phyloP scores from a whole-genome alignment of 768 basidiomycete genomes.

The Macrolepiota fuliginosa region DNA sequence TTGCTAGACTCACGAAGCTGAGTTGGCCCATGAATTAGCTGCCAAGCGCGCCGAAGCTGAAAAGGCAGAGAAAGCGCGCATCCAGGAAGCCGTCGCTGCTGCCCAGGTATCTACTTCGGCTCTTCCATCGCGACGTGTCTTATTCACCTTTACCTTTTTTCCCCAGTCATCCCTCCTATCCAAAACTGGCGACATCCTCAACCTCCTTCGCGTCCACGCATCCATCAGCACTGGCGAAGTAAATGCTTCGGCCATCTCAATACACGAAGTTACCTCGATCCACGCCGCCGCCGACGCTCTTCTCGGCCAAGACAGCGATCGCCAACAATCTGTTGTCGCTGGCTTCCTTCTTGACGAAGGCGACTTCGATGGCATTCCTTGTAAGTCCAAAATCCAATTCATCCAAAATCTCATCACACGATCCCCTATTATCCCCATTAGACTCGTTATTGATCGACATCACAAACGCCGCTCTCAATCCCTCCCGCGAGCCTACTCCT shows the following conservation, averaged over 20 bases:
- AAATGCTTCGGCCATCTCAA: slow-evolving; percentile 36
- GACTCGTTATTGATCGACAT: slow-evolving; percentile 64
- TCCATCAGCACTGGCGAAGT: slow-evolving; percentile 44
- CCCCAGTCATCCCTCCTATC: slow-evolving; percentile 40
- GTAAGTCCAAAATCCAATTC: slow-evolving; percentile 38
- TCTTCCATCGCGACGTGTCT: not conserved
- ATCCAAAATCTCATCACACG: slow-evolving; percentile 1
- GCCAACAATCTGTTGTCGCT: slow-evolving; percentile 48
- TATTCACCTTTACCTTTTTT: not conserved
- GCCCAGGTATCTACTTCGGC: slow-evolving; percentile 47
- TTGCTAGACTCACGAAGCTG: slow-evolving; percentile 59
- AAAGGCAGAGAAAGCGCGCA: slow-evolving; percentile 50
- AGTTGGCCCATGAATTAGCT: slow-evolving; percentile 53
- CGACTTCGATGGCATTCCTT: slow-evolving; percentile 58
- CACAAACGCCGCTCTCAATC: slow-evolving; percentile 49
- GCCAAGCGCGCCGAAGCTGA: slow-evolving; percentile 55
- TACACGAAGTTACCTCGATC: slow-evolving; percentile 57
- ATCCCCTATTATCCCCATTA: slow-evolving; percentile 26
- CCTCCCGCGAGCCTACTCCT: slow-evolving; percentile 41
- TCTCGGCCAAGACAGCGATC: slow-evolving; percentile 50
- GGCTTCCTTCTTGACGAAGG: slow-evolving; percentile 59
- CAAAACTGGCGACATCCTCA: slow-evolving; percentile 50
- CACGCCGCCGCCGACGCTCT: slow-evolving; percentile 52
- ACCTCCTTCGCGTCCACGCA: slow-evolving; percentile 57
- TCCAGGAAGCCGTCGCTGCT: slow-evolving; percentile 52